Percentiles rank a stretch among this genome's conserved stretches.
phyloP scores from a whole-genome alignment of 371 early-diverging fungal species.

The Entomophthora muscae region DNA sequence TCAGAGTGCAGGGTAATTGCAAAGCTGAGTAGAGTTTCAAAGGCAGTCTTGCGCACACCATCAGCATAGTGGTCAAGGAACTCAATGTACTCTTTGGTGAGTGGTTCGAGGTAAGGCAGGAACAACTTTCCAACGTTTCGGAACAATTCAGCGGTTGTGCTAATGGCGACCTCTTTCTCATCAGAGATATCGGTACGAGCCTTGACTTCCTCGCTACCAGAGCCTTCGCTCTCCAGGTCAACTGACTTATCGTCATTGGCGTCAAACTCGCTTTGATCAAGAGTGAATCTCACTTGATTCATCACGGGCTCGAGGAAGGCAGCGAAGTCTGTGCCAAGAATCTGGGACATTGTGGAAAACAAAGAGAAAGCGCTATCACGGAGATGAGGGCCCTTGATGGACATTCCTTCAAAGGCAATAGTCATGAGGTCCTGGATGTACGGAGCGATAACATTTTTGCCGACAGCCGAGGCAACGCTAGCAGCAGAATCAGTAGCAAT shows the following conservation, averaged over 20 bases:
- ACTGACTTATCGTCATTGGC: constrained; percentile 22
- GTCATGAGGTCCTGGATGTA: constrained; percentile 49
- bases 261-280: constrained; percentile 45
- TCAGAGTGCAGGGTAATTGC: constrained; percentile 53
- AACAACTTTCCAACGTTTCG: constrained; percentile 51
- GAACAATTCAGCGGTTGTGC: constrained; percentile 72
- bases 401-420: constrained; percentile 59
- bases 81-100: background rate
- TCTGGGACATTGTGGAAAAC: constrained; percentile 63
- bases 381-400: constrained; percentile 45
- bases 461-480: constrained; percentile 73
- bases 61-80: constrained; percentile 56
- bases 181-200: constrained; percentile 69
- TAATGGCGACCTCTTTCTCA: constrained; percentile 81
- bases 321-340: constrained; percentile 66
- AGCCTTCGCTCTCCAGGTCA: constrained; percentile 30
- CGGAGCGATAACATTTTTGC: constrained; percentile 62
- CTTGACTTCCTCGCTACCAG: constrained; percentile 21
- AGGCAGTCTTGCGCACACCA: constrained; percentile 62
- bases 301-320: constrained; percentile 54
- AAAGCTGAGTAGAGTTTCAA: constrained; percentile 50
- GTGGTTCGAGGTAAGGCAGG: constrained; percentile 50
- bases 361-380: constrained; percentile 74
- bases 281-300: constrained; percentile 52
- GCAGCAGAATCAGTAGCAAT: constrained; percentile 75